Evolutionary conservation across 1,139 yeast genomes (phyloP).

Genomic region (Saccharomyces hybrid): DNA sequence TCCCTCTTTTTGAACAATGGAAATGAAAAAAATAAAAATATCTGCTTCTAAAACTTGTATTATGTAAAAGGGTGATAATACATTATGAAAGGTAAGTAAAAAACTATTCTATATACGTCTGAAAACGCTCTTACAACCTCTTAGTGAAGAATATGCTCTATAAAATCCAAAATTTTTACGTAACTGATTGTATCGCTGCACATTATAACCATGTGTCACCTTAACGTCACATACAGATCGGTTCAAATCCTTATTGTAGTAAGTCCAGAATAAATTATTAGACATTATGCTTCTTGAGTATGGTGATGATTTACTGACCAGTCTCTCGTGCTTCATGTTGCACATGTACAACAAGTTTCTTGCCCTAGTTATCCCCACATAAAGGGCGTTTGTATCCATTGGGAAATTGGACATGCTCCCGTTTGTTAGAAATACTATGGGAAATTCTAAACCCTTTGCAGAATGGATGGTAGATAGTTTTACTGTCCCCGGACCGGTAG

Average conservation of each 20-base stretch:
- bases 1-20: background rate
- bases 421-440: slow-evolving; percentile 53
- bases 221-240: slow-evolving; percentile 4
- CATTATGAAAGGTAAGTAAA: background rate
- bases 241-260: slow-evolving; percentile 23
- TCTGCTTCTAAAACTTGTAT: background rate
- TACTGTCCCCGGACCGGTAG: slow-evolving; percentile 29
- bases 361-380: slow-evolving; percentile 64
- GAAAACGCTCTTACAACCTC: background rate
- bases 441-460: slow-evolving; percentile 66
- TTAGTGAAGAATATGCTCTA: background rate
- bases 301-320: background rate
- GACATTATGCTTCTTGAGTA: slow-evolving; percentile 2
- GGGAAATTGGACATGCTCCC: slow-evolving; percentile 26
- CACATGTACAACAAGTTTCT: slow-evolving; percentile 42
- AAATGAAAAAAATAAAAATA: background rate
- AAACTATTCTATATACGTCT: background rate
- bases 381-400: slow-evolving; percentile 36
- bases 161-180: background rate
- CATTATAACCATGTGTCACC: background rate
- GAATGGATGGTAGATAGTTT: slow-evolving; percentile 61
- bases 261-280: slow-evolving; percentile 24
- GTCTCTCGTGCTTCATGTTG: slow-evolving; percentile 21
- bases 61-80: background rate
- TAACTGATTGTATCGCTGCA: background rate